Conservation (phyloP, 2,329 filamentous ascomycete species). For the Fusarium sublunatum region DNA sequence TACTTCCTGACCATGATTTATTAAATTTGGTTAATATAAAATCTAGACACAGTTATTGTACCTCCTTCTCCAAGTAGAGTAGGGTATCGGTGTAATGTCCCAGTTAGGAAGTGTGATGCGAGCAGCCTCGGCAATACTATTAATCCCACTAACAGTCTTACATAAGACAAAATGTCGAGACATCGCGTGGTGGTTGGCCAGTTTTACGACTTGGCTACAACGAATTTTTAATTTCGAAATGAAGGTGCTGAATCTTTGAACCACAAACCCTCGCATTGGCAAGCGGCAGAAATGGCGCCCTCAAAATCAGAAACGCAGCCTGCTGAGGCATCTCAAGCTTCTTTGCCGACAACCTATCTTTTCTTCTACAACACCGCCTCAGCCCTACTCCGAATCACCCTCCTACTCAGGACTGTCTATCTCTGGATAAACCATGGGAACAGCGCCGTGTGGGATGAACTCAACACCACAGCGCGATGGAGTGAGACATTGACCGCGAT, state of each 20-base stretch:
- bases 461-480: constrained; percentile 33
- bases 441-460: constrained; percentile 30
- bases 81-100: constrained; percentile 7
- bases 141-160: not conserved
- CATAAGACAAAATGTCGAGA: no score
- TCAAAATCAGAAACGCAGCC: not conserved
- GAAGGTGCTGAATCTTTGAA: constrained; percentile 1
- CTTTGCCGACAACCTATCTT: constrained; percentile 12
- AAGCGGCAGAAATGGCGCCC: constrained; percentile 6
- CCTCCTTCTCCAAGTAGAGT: no score
- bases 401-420: constrained; percentile 19
- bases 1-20: no score
- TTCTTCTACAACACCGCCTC: constrained; percentile 32
- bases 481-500: constrained; percentile 27
- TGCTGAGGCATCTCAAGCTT: not conserved
- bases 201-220: not conserved
- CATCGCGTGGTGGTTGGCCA: no score
- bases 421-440: constrained; percentile 29
- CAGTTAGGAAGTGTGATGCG: constrained; percentile 15
- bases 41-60: no score
- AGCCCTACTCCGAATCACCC: constrained; percentile 13
- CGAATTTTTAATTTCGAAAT: not conserved
- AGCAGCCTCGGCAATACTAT: constrained; percentile 20
- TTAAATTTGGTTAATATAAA: no score
- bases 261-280: not conserved